Evolutionary conservation across 2,329 filamentous ascomycete genomes (phyloP), one percentile per base, ranked within the genome.

Genomic region (Fusarium verrucosum): DNA sequence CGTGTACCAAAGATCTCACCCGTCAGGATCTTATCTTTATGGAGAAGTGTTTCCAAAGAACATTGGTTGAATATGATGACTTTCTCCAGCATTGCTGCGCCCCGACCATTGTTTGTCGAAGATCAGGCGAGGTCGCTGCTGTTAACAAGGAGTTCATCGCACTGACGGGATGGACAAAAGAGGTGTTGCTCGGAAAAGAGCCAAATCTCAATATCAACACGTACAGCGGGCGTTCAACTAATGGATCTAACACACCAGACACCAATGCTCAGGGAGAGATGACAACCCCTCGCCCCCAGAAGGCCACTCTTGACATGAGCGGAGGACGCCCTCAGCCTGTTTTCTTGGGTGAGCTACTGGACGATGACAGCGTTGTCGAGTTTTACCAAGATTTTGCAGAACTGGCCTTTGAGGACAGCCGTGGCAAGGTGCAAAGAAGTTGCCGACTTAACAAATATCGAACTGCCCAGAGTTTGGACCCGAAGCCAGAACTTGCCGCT

Each of bases 81-180:
- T 95, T 96, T 68, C 91, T 97, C 81, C 88, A 92, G 55, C 89
- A 92, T 65, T 92, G 90, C 60, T 92, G 92, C 35, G 96, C 93
- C 5, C 95, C 95, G 0, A 96, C 94, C 1, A 88, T 99, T 56
- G 92, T 98, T 23, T 96, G 92, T 73, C 88, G 95, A 43, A 88
- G 95, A 43, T 97, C 94, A 0, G 95, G 95, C 46, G 95, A 98
- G 76, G 88, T 99, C n/a, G 94, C 93, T 1, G 92, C 92, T 5
- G 92, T 96, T 20, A 96, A 95, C 74, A 97, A 97, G 77, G 95
- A 98, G 75, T 99, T 99, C 70, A 92, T 90, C n/a, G 91, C 96
- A 26, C 81, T 99, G 50, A 97, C 95, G 0, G 95, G 94, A 7
- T 99, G 95, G 95, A 91, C 89, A 49, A 94, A 93, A 72, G 91